A percentile compares a stretch with the other conserved stretches of the same genome.
Conservation (phyloP, 305 asterid genomes). For the Solanum chacoense region DNA sequence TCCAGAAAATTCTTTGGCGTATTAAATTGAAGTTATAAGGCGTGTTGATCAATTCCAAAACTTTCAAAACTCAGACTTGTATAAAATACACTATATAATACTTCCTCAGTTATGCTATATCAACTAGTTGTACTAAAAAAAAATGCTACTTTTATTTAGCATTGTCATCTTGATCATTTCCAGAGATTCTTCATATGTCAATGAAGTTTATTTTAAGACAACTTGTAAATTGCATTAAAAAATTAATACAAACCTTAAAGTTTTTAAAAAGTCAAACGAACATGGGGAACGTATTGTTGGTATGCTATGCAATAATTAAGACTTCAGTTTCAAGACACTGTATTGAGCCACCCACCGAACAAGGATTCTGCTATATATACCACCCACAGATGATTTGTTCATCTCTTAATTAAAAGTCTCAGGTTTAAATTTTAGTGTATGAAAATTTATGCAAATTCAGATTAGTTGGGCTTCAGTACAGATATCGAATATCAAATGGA, state of each 20-base stretch:
- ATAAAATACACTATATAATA: not conserved
- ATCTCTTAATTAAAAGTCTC: fast-evolving
- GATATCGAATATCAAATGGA: not conserved
- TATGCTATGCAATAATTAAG: not conserved
- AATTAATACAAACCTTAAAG: not conserved
- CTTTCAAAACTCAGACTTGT: not conserved
- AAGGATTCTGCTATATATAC: not conserved
- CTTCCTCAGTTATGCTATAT: not conserved
- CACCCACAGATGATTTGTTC: not conserved
- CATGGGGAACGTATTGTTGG: not conserved
- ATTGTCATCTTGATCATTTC: not conserved
- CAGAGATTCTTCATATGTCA: not conserved
- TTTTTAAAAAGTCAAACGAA: not conserved
- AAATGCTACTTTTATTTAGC: not conserved
- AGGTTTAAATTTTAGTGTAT: fast-evolving
- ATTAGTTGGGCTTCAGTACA: fast-evolving
- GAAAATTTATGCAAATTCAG: fast-evolving
- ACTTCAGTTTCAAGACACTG: not conserved
- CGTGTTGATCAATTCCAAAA: not conserved
- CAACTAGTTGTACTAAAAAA: not conserved
- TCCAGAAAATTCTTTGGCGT: not conserved
- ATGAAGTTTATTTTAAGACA: not conserved
- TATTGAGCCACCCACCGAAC: not conserved
- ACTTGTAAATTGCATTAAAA: not conserved
- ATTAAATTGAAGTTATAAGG: not conserved